A percentile compares a stretch with the other conserved stretches of the same genome.
Conservation (phyloP, 352 stramenopile genomes). For the Phytophthora capsici region DNA sequence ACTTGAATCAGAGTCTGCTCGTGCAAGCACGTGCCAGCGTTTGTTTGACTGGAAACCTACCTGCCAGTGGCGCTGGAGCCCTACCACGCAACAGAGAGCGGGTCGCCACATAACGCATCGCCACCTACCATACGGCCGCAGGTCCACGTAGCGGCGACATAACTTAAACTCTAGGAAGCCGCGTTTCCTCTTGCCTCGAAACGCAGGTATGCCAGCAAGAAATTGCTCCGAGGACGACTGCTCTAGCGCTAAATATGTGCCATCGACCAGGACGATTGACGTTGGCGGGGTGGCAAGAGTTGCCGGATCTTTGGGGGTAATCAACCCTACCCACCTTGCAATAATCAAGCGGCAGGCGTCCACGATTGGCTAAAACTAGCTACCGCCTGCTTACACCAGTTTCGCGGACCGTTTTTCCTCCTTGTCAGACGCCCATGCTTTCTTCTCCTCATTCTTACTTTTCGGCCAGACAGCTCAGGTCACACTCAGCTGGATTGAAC, state of each 20-base stretch:
- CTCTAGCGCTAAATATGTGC: no score
- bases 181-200: not conserved
- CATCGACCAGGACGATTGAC: not conserved
- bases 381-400: constrained; percentile 2
- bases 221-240: no score
- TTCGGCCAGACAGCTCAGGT: constrained; percentile 7
- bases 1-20: not conserved
- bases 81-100: constrained; percentile 20
- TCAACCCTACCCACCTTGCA: constrained; percentile 7
- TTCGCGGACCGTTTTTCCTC: constrained; percentile 17
- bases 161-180: not conserved
- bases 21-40: constrained; percentile 9
- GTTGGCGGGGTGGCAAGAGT: constrained; percentile 16
- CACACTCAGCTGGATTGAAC: constrained; percentile 17
- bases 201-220: not conserved
- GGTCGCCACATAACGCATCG: constrained; percentile 25
- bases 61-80: no score
- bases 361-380: constrained; percentile 4
- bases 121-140: constrained; percentile 3
- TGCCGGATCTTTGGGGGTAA: constrained; percentile 20
- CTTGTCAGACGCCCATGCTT: constrained; percentile 6
- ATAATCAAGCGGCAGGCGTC: constrained; percentile 10
- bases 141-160: constrained; percentile 7
- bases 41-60: constrained; percentile 23
- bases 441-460: constrained; percentile 18